Conservation (phyloP, 345 rosid species). For the Dimocarpus longan region DNA sequence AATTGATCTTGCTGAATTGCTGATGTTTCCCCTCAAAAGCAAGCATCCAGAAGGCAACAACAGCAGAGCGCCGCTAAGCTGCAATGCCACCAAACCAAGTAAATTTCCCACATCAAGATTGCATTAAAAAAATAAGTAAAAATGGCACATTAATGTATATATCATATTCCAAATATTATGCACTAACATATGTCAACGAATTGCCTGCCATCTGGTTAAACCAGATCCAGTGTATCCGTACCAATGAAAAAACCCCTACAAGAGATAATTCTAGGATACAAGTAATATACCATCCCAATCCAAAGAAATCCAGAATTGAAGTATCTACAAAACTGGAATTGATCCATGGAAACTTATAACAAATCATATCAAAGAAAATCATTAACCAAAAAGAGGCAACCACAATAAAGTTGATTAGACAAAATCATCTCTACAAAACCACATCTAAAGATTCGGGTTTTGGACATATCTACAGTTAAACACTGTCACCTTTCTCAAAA, state of each 20-base stretch:
- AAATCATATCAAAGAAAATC: not conserved
- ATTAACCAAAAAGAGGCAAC: not conserved
- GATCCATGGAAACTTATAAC: not conserved
- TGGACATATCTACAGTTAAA: no score
- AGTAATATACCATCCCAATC: not conserved
- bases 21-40: constrained; percentile 41
- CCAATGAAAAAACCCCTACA: not conserved
- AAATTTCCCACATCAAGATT: not conserved
- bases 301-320: not conserved
- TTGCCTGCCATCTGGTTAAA: not conserved
- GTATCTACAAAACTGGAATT: not conserved
- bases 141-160: not conserved
- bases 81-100: constrained; percentile 18
- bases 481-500: no score
- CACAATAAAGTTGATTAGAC: no score
- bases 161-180: not conserved
- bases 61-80: constrained; percentile 81
- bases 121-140: not conserved
- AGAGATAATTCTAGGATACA: not conserved
- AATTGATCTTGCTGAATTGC: constrained; percentile 7
- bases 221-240: not conserved
- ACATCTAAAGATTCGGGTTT: no score
- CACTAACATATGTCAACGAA: not conserved
- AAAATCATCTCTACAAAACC: no score
- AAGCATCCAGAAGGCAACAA: constrained; percentile 74